Percentiles rank a stretch among this genome's conserved stretches.
phyloP scores from a whole-genome alignment of 2,329 filamentous ascomycete genomes.

The Paracorniculantispora psalliotae region DNA sequence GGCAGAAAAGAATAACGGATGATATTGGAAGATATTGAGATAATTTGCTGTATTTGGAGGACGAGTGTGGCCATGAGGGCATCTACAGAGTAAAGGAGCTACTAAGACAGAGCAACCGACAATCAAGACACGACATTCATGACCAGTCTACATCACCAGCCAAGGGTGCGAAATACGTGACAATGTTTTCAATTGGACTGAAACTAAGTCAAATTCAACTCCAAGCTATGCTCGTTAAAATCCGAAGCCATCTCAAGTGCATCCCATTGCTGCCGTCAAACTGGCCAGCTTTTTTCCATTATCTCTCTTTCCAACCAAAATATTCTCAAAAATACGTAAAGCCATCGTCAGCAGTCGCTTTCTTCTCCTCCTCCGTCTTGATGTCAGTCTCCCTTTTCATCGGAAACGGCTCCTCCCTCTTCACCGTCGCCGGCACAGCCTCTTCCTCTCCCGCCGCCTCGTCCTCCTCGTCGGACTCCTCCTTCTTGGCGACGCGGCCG shows the following conservation, averaged over 20 bases:
- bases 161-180: too few relatives aligned
- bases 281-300: too few relatives aligned
- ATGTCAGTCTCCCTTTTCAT: slow-evolving; percentile 14
- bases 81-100: background rate
- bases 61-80: background rate
- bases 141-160: too few relatives aligned
- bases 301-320: too few relatives aligned
- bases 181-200: too few relatives aligned
- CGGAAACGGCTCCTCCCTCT: background rate
- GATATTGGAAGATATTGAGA: background rate
- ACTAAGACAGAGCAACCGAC: background rate
- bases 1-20: background rate
- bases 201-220: too few relatives aligned
- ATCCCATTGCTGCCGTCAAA: too few relatives aligned
- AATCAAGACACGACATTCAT: background rate
- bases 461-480: slow-evolving; percentile 18
- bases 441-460: background rate
- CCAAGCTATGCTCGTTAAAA: too few relatives aligned
- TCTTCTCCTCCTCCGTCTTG: background rate
- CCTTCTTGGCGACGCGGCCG: slow-evolving; percentile 14
- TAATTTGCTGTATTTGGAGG: background rate
- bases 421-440: background rate
- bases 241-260: background rate
- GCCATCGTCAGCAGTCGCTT: background rate
- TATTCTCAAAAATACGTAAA: background rate